phyloP scores from a whole-genome alignment of 345 rosid genomes.

The Euclidium syriacum region DNA sequence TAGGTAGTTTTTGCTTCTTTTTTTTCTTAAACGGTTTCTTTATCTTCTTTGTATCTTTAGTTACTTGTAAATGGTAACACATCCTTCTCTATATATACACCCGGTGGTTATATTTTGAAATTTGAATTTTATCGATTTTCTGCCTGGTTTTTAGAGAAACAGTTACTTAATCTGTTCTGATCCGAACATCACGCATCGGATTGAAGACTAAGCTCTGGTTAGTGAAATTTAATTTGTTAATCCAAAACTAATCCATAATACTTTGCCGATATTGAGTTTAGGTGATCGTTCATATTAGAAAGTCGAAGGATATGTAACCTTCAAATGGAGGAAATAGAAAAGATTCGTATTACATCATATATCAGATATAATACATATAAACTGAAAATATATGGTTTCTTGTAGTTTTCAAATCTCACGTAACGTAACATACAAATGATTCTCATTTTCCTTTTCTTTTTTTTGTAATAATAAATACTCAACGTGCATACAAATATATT shows the following conservation, averaged over 20 bases:
- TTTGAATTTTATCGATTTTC: background rate
- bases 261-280: background rate
- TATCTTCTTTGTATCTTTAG: background rate
- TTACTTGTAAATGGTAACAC: background rate
- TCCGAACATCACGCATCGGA: constrained; percentile 16
- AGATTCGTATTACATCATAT: background rate
- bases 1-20: background rate
- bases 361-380: too few relatives aligned
- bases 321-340: background rate
- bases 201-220: constrained; percentile 19
- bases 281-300: background rate
- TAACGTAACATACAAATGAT: background rate
- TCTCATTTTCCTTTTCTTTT: background rate
- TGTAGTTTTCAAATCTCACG: constrained; percentile 12
- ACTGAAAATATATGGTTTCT: too few relatives aligned
- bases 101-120: background rate
- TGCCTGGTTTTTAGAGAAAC: constrained; percentile 13
- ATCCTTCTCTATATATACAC: background rate
- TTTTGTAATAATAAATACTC: too few relatives aligned
- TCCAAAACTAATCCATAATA: background rate
- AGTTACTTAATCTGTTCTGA: background rate
- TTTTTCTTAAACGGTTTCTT: background rate
- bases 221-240: background rate
- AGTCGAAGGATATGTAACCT: background rate
- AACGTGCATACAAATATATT: too few relatives aligned